Base-by-base conservation (phyloP, 768 basidiomycete species). In the Calocera viscosa region DNA sequence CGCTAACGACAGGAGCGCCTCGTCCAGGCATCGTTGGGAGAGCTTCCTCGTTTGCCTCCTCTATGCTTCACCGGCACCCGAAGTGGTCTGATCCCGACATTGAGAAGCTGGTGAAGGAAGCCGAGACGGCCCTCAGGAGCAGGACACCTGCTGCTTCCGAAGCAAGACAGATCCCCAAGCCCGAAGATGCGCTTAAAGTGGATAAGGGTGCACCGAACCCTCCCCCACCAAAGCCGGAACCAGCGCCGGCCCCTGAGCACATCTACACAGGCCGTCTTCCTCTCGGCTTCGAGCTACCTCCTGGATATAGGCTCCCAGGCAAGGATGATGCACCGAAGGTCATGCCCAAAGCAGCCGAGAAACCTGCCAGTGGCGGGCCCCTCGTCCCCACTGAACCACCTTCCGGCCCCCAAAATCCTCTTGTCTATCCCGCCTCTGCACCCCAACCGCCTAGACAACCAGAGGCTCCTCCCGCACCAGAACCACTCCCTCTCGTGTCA, bases 221-320 rank as follows among this genome's bases (percentile, higher is more conserved):
- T n/a, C 65, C 63, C 24, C 49, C 64, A 69, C 69, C 69, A 32
- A 68, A 47, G 43, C 68, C 26, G 67, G 72, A 67, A 67, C 69
- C 66, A 10, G 70, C 68, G 35, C 65, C 60, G 26, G 30, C 43
- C 1, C 74, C 73, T 26, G 72, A 76, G 64, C 69, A 75, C 66
- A 63, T 88, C 22, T 95, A 95, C 73, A 76, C 78, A 49, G 82
- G 77, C 19, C 87, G 88, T 5, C 80, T 98, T 26, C 96, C 95
- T n/a, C 77, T 99, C 64, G 95, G 94, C 14, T 91, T 90, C 74
- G 94, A 97, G 75, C 91, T 89, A 11, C 94, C 95, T 35, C 91
- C 91, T 26, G 95, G 95, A 22, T 97, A 85, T 75, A 80, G 82
- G 66, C 82, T 86, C 40, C 86, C 89, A 14, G 70, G 78, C 35